These are phyloP conservation scores for Boletus reticulatus DNA, from an alignment of 768 basidiomycete genomes.

Conservation along the genomic window DNA sequence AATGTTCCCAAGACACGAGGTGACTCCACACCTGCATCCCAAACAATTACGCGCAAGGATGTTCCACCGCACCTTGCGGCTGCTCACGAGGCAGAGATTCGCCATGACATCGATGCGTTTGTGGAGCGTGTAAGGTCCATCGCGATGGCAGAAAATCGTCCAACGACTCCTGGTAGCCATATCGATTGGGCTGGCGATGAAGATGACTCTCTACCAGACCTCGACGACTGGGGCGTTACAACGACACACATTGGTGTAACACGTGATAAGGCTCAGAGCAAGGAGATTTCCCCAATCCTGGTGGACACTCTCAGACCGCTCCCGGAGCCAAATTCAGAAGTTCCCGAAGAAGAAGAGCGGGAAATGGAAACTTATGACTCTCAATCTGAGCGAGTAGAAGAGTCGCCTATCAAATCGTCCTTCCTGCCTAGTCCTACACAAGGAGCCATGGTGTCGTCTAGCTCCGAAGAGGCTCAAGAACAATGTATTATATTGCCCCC, in stretches of 20 bases:
- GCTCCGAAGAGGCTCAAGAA: constrained; percentile 12
- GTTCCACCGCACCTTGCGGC: constrained; percentile 54
- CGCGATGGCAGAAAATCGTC: constrained; percentile 66
- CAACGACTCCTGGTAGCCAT: constrained; percentile 72
- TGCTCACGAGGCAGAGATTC: constrained; percentile 44
- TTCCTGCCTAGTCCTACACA: constrained; percentile 4
- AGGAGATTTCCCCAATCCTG: constrained; percentile 66
- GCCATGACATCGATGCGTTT: constrained; percentile 68
- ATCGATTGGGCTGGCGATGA: constrained; percentile 91
- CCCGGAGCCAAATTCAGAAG: constrained; percentile 43
- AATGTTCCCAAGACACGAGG: constrained; percentile 26
- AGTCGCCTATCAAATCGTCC: constrained; percentile 8
- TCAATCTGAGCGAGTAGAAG: constrained; percentile 3
- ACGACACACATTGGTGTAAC: constrained; percentile 35
- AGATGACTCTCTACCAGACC: constrained; percentile 74
- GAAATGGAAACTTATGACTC: constrained; percentile 21
- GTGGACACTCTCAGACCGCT: constrained; percentile 61
- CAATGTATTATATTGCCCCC: constrained; percentile 15
- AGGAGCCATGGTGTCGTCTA: constrained; percentile 1
- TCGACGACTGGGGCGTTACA: constrained; percentile 82
- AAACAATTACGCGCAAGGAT: constrained; percentile 46
- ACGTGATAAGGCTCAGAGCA: constrained; percentile 29
- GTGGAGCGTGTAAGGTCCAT: constrained; percentile 75
- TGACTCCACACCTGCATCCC: constrained; percentile 19
- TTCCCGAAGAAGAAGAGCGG: constrained; percentile 16